These are phyloP conservation scores for Batkoa obscura DNA, from an alignment of 371 early-diverging fungal genomes.

Conservation along the genomic window DNA sequence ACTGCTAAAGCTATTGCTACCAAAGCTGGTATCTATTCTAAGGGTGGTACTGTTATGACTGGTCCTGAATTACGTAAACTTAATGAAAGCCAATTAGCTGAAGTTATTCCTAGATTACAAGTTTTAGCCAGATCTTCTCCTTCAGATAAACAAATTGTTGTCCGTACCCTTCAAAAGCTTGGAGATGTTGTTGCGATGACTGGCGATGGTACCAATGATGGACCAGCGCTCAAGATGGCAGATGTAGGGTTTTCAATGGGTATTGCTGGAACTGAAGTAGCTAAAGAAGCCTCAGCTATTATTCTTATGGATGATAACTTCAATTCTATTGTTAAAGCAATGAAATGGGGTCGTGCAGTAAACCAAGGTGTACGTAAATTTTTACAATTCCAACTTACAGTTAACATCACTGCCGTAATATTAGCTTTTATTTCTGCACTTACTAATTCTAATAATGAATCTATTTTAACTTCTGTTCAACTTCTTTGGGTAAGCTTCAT, in stretches of 20 bases:
- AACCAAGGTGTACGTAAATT: conserved; percentile 64
- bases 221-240: conserved; percentile 54
- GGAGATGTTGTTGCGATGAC: conserved; percentile 64
- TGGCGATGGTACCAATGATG: conserved; percentile 66
- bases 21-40: conserved; percentile 40
- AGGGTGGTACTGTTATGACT: conserved; percentile 39
- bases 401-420: conserved; percentile 50
- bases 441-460: conserved; percentile 17
- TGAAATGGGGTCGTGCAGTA: conserved; percentile 62
- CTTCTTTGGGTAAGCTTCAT: conserved; percentile 66
- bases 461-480: conserved; percentile 49
- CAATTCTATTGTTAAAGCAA: conserved; percentile 48
- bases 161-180: conserved; percentile 30
- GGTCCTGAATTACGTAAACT: conserved; percentile 44
- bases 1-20: conserved; percentile 56
- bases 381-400: conserved; percentile 58
- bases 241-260: conserved; percentile 75
- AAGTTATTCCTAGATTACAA: conserved; percentile 33
- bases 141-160: conserved; percentile 52
- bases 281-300: conserved; percentile 61
- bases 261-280: conserved; percentile 59
- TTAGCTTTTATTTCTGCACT: conserved; percentile 44
- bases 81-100: conserved; percentile 23
- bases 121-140: conserved; percentile 58
- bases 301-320: conserved; percentile 69